Percentiles rank a stretch among this genome's conserved stretches.
Evolutionary conservation across 2,329 filamentous ascomycete genomes (phyloP).

Genomic region (Penicillium sp.): DNA sequence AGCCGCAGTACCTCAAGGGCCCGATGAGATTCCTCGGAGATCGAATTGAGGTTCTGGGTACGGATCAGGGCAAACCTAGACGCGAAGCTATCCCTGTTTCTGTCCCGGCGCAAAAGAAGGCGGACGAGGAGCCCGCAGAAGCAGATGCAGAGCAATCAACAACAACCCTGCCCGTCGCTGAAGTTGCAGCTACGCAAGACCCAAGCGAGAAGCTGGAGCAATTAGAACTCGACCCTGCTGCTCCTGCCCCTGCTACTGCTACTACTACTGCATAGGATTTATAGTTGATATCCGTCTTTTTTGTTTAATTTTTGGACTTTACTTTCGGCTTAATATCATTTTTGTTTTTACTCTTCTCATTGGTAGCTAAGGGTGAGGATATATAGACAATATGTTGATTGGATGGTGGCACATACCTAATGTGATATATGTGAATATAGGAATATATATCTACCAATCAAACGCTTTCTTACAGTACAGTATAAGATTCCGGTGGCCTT

Average conservation of each 20-base stretch:
- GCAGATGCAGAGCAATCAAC: not conserved
- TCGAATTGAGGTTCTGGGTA: slow-evolving; percentile 30
- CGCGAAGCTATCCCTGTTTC: slow-evolving; percentile 24
- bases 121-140: not conserved
- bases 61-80: slow-evolving; percentile 31
- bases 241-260: not conserved
- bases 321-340: not conserved
- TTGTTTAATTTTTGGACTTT: not conserved
- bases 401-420: too few species aligned
- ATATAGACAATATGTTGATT: not conserved
- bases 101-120: not conserved
- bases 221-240: not conserved
- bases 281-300: not conserved
- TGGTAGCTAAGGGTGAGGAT: not conserved
- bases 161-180: not conserved
- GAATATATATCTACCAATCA: not conserved
- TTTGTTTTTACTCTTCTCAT: not conserved
- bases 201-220: slow-evolving; percentile 10
- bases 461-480: too few species aligned
- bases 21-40: slow-evolving; percentile 33
- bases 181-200: not conserved
- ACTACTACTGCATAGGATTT: not conserved
- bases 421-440: not conserved
- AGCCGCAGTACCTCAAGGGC: slow-evolving; percentile 30
- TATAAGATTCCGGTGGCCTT: too few species aligned